These are phyloP conservation scores for Penicillium nordicum DNA, from an alignment of 2,329 filamentous ascomycete genomes.

Conservation along the genomic window DNA sequence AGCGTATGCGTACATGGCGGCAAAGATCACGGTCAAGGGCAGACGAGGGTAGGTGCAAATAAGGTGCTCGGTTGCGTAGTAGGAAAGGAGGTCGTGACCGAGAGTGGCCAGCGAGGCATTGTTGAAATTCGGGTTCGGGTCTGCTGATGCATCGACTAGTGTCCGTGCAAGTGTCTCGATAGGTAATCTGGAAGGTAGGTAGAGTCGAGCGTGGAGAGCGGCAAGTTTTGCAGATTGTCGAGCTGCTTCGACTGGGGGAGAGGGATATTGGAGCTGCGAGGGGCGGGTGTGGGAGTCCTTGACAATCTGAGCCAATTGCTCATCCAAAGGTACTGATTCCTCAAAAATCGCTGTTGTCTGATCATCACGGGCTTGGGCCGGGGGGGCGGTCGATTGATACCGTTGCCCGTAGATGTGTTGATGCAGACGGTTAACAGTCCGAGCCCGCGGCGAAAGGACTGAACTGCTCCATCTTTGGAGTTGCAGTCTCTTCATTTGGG, in stretches of 20 bases:
- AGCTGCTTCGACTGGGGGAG: slow-evolving; percentile 66
- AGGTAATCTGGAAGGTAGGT: slow-evolving; percentile 76
- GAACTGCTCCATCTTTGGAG: slow-evolving; percentile 52
- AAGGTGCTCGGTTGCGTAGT: slow-evolving; percentile 85
- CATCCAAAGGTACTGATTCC: slow-evolving; percentile 13
- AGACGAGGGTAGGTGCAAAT: slow-evolving; percentile 86
- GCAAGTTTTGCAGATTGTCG: slow-evolving; percentile 79
- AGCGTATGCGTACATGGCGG: slow-evolving; percentile 78
- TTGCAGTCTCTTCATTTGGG: slow-evolving; percentile 51
- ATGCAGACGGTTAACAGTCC: slow-evolving; percentile 40
- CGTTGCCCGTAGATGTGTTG: slow-evolving; percentile 36
- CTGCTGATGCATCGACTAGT: slow-evolving; percentile 81
- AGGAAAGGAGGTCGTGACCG: slow-evolving; percentile 77
- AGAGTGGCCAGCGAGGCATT: slow-evolving; percentile 79
- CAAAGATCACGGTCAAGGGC: slow-evolving; percentile 81
- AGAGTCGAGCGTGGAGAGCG: slow-evolving; percentile 84
- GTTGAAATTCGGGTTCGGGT: slow-evolving; percentile 76
- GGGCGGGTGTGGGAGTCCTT: slow-evolving; percentile 25
- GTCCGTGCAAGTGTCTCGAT: slow-evolving; percentile 80
- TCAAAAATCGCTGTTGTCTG: slow-evolving; percentile 29
- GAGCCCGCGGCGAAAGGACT: slow-evolving; percentile 48
- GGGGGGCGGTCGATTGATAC: slow-evolving; percentile 42
- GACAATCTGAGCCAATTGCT: slow-evolving; percentile 22
- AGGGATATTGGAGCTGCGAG: slow-evolving; percentile 56
- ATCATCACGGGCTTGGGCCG: slow-evolving; percentile 21